Evolutionary conservation across 1,284 basidiomycete species (phyloP), one percentile per base, ranked within the genome.

Genomic region (Takashimella tepidaria): DNA sequence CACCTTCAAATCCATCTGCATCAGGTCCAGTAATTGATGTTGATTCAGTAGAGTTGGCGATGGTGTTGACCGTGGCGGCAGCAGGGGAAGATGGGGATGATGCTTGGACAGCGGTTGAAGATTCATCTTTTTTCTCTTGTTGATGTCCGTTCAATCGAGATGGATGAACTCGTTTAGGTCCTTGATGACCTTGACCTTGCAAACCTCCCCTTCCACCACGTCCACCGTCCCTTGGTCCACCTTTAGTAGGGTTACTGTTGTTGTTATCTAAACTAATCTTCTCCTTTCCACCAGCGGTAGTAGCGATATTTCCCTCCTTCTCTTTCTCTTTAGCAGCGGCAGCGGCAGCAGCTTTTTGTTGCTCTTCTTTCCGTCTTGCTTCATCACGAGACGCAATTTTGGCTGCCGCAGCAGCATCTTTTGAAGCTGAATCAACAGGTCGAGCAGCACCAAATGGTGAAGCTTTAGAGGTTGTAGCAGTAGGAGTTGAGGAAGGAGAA

Each of bases 391-490:
- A 49, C 27, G 58, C 66, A 13, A 68, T 47, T 48, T 65, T 65
- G 16, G 55, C 62, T 25, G 59, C 68, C 13, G 68, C 73, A 49
- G 66, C 87, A 50, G 82, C 82, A 69, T 97, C 92, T 52, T 84
- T 83, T 2, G 81, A 79, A 20, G 85, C 79, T 6, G 87, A 84
- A 72, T 97, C 91, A 27, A 97, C 87, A 12, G 93, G 92, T 66
- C 88, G 91, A 41, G 95, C 95, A 49, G 82, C 80, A 53, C 95
- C 95, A 70, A 98, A 98, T 1, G 93, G 92, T 68, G 82, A 76
- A 16, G 78, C 59, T 50, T 74, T 89, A 49, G 72, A 60, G 10
- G 68, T 50, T 20, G 69, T 56, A n/a, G 76, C 70, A 2, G 80
- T 72, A 4, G 81, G 70, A 40, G 80, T 75, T 16, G 72, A 67